phyloP scores from a whole-genome alignment of 805 yeast species.

The Cyberlindnera misumaiensis region DNA sequence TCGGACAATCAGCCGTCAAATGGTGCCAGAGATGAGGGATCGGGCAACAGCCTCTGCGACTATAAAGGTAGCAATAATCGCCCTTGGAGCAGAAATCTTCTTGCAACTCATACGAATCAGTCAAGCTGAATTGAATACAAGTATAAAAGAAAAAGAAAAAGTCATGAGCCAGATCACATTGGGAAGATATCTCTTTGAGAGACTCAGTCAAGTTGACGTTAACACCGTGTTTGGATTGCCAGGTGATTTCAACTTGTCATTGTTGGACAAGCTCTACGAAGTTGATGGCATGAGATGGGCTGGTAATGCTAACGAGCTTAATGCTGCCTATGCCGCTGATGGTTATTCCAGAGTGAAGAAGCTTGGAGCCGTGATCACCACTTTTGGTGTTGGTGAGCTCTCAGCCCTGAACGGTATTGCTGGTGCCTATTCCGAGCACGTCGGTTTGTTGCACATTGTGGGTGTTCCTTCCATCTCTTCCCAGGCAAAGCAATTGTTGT shows the following conservation, averaged over 20 bases:
- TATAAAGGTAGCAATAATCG: neutral
- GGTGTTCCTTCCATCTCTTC: slow-evolving; percentile 79
- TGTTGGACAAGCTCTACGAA: slow-evolving; percentile 67
- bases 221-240: slow-evolving; percentile 75
- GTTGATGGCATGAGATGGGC: slow-evolving; percentile 80
- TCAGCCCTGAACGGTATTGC: slow-evolving; percentile 82
- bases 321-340: slow-evolving; percentile 85
- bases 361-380: slow-evolving; percentile 66
- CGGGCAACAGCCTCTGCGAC: neutral
- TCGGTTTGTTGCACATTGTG: slow-evolving; percentile 76
- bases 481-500: slow-evolving; percentile 61
- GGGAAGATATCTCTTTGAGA: slow-evolving; percentile 73
- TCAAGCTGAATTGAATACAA: slow-evolving; percentile 1
- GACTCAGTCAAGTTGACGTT: slow-evolving; percentile 66
- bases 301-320: slow-evolving; percentile 85
- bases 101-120: neutral
- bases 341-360: slow-evolving; percentile 83
- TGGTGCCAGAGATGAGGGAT: neutral
- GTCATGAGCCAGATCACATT: slow-evolving; percentile 41
- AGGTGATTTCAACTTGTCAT: slow-evolving; percentile 72
- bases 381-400: slow-evolving; percentile 89
- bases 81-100: neutral
- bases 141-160: slow-evolving; percentile 5
- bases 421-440: slow-evolving; percentile 86
- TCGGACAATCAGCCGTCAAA: too few relatives aligned